These are phyloP conservation scores for Excoecaria cochinchinensis DNA, from an alignment of 345 rosid species.

Conservation along the genomic window DNA sequence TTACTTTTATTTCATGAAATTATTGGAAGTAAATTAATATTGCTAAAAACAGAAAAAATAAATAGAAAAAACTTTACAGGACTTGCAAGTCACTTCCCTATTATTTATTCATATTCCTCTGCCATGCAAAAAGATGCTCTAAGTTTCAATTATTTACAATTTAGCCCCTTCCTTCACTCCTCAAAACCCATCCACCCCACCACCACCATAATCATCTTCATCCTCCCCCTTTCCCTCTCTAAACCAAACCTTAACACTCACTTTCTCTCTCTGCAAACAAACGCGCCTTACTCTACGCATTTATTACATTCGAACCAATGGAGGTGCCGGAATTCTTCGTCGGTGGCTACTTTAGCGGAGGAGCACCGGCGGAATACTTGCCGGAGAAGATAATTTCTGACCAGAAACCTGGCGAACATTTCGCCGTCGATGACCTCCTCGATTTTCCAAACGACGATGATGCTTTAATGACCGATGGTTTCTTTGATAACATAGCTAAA, in stretches of 20 bases:
- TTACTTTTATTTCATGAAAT: slow-evolving; percentile 1
- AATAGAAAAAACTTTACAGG: slow-evolving; percentile 18
- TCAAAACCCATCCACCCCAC: slow-evolving; percentile 44
- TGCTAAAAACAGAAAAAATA: slow-evolving; percentile 16
- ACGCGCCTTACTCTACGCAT: not conserved
- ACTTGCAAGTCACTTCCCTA: slow-evolving; percentile 32
- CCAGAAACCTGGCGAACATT: slow-evolving; percentile 40
- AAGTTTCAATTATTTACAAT: slow-evolving; percentile 29
- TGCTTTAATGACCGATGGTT: slow-evolving; percentile 27
- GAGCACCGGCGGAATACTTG: slow-evolving; percentile 27
- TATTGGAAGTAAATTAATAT: not conserved
- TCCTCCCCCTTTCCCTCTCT: not conserved
- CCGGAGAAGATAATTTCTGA: slow-evolving; percentile 39
- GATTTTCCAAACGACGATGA: slow-evolving; percentile 64
- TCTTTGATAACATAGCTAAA: slow-evolving; percentile 39
- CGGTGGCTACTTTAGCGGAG: slow-evolving; percentile 30
- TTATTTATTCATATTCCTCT: slow-evolving; percentile 13
- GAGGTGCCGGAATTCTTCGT: slow-evolving; percentile 42
- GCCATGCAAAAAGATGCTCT: slow-evolving; percentile 23
- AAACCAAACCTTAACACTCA: not conserved
- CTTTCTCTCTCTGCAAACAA: slow-evolving; percentile 15
- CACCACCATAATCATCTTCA: slow-evolving; percentile 15
- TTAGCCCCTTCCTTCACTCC: slow-evolving; percentile 41
- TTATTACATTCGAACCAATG: slow-evolving; percentile 24
- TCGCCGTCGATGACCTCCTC: slow-evolving; percentile 64